Percentiles rank a stretch among this genome's conserved stretches.
Conservation (phyloP, 2,329 filamentous ascomycete species). For the Colletotrichum musae region DNA sequence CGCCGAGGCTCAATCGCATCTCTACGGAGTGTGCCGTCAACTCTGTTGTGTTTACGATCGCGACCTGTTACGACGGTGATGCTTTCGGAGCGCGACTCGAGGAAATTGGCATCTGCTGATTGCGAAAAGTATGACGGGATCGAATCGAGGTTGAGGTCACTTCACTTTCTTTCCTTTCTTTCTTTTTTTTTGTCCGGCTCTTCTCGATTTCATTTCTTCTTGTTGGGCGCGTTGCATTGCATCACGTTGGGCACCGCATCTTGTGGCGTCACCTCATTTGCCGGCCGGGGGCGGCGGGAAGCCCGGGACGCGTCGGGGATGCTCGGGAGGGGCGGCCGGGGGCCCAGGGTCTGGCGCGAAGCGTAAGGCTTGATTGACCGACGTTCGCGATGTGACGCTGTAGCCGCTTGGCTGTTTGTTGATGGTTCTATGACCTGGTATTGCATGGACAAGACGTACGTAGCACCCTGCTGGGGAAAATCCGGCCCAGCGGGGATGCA, state of each 20-base stretch:
- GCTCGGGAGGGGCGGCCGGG: slow-evolving; percentile 13
- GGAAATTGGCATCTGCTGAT: background rate
- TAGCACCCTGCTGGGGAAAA: background rate
- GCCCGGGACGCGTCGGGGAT: slow-evolving; percentile 23
- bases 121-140: background rate
- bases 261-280: slow-evolving; percentile 18
- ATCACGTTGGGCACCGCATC: background rate
- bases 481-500: slow-evolving; percentile 23
- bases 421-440: no score
- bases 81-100: slow-evolving; percentile 3
- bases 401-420: background rate
- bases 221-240: background rate
- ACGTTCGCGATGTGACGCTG: background rate
- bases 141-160: background rate
- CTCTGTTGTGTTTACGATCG: background rate
- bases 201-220: background rate
- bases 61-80: slow-evolving; percentile 11
- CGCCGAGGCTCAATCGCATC: no score
- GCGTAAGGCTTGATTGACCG: background rate
- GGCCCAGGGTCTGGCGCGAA: slow-evolving; percentile 8
- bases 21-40: no score
- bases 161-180: no score
- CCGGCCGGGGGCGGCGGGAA: slow-evolving; percentile 22
- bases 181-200: no score
- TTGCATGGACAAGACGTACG: background rate